Conservation (phyloP, 2,329 filamentous ascomycete species). For the Epichloe sibirici region DNA sequence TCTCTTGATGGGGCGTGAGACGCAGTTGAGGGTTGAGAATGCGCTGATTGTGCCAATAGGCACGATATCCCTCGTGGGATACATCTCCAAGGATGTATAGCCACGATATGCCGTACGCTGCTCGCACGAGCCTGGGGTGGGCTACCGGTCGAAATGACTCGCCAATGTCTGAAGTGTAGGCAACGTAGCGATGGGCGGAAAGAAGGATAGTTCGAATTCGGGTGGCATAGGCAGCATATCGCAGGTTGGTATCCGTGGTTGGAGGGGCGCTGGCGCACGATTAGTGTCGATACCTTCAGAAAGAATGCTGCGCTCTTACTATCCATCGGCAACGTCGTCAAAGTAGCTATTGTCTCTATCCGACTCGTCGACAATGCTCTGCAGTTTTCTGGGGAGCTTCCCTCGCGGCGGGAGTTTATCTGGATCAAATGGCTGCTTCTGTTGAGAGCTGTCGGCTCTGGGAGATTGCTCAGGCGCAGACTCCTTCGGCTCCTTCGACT, state of each 20-base stretch:
- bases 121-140: slow-evolving; percentile 67
- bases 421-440: slow-evolving; percentile 27
- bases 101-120: slow-evolving; percentile 88
- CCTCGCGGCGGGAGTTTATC: slow-evolving; percentile 34
- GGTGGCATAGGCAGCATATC: slow-evolving; percentile 86
- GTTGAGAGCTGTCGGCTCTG: slow-evolving; percentile 6
- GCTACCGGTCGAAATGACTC: slow-evolving; percentile 92
- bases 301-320: slow-evolving; percentile 40
- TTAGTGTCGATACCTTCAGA: slow-evolving; percentile 6
- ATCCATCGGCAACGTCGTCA: slow-evolving; percentile 65
- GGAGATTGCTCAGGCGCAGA: slow-evolving; percentile 11
- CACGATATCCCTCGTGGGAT: slow-evolving; percentile 85
- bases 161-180: slow-evolving; percentile 92
- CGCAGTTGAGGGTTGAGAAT: slow-evolving; percentile 55
- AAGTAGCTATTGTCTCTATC: slow-evolving; percentile 61
- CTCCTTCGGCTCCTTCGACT: slow-evolving; percentile 20
- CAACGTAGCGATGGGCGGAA: slow-evolving; percentile 88
- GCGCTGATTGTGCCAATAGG: slow-evolving; percentile 77
- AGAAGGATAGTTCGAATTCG: slow-evolving; percentile 77
- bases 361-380: slow-evolving; percentile 44
- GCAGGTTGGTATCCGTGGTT: slow-evolving; percentile 71
- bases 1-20: slow-evolving; percentile 36
- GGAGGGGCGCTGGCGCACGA: slow-evolving; percentile 36
- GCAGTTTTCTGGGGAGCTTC: slow-evolving; percentile 42
- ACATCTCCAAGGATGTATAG: slow-evolving; percentile 86